Base-by-base conservation (phyloP, 2,329 filamentous ascomycete genomes). In the Metarhizium rileyi region DNA sequence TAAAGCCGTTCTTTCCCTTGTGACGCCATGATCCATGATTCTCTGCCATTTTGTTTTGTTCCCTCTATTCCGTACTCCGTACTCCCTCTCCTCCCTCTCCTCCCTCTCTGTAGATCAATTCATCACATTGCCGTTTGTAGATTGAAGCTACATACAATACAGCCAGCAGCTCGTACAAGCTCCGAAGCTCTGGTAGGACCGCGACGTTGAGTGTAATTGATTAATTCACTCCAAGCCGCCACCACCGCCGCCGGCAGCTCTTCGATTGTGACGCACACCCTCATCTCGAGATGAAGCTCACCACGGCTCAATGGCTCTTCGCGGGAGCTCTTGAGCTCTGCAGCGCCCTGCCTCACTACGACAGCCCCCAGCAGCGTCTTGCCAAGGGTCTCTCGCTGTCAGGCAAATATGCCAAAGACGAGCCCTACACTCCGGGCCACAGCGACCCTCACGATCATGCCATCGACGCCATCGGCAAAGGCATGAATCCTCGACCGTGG, bases 401-500 rank as follows among this genome's bases (percentile, higher is more conserved):
- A 51, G 60, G 61, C 44, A 72, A 68, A 53, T 75, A 55, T 7
- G 57, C 55, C 49, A 64, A 62, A 50, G 54, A 60, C 36, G 63
- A 67, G 12, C 82, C 82, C 0, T 87, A 84, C 59, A 79, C 72
- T 10, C 81, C 80, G 0, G 77, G 69, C 7, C 69, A 78, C 59
- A 71, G 69, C 46, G 82, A 87, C 56, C 79, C 80, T 1, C 75
- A 80, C 53, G 83, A 87, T 62, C 68, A 69, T 50, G 77, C 81
- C 41, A 66, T 86, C 38, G 83, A 87, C 61, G 65, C 80, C 5
- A 61, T 83, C 41, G 77, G 75, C 12, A 70, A 81, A 2, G 68
- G 74, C 10, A 68, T 85, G n/a, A 75, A 85, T 55, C 84, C 84
- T 25, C 66, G 83, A 48, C 84, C 84, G 1, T 82, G 71, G 62